Conservation (phyloP, 257 asterid species). For the Cruciata laevipes region DNA sequence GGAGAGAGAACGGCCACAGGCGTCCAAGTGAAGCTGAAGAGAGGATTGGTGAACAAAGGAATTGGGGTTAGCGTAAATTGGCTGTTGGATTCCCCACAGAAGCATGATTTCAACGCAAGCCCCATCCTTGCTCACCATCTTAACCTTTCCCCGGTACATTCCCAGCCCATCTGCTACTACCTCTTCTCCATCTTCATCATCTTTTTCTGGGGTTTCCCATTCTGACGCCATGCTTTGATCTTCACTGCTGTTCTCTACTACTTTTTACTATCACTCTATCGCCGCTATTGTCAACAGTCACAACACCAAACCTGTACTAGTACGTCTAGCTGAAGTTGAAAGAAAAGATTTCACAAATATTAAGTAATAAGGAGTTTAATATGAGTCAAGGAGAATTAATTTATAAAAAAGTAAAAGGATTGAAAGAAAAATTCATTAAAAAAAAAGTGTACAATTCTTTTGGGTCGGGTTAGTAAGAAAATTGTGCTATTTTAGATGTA, state of each 20-base stretch:
- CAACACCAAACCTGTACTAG: no score
- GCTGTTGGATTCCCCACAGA: conserved; percentile 89
- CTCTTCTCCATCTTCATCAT: conserved; percentile 25
- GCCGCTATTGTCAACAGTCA: no score
- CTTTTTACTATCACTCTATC: no score
- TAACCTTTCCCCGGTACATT: conserved; percentile 49
- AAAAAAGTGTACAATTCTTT: no score
- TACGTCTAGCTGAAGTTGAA: no score
- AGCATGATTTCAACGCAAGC: conserved; percentile 66
- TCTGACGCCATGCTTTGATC: background rate
- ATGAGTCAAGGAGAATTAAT: no score
- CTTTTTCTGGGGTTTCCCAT: background rate
- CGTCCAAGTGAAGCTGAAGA: conserved; percentile 58
- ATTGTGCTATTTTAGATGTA: no score
- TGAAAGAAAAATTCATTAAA: no score
- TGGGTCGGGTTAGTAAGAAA: no score
- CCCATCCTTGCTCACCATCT: conserved; percentile 34
- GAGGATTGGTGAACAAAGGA: conserved; percentile 70
- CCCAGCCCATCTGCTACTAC: conserved; percentile 44
- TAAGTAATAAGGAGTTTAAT: no score
- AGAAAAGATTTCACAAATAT: no score
- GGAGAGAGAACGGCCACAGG: conserved; percentile 80
- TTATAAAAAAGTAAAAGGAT: no score
- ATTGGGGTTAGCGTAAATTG: conserved; percentile 61
- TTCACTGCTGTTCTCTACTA: background rate